Conservation (phyloP, 2,329 filamentous ascomycete genomes). For the Scedosporium dehoogii region DNA sequence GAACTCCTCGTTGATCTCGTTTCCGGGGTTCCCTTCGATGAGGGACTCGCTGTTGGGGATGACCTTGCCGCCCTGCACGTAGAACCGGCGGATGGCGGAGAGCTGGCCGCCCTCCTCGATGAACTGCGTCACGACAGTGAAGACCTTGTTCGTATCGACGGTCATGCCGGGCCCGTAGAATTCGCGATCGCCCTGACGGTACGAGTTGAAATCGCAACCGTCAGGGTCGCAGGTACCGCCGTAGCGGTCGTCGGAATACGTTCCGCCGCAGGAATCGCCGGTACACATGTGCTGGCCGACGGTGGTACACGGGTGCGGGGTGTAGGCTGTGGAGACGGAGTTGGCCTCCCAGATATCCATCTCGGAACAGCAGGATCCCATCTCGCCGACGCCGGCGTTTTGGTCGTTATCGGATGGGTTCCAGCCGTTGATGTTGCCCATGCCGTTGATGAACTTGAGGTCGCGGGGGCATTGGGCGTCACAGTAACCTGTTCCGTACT, state of each 20-base stretch:
- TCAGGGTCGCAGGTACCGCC: slow-evolving; percentile 56
- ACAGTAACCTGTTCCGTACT: slow-evolving; percentile 49
- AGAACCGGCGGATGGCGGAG: slow-evolving; percentile 46
- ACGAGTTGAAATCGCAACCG: slow-evolving; percentile 62
- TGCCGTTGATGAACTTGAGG: slow-evolving; percentile 48
- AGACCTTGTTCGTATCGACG: slow-evolving; percentile 47
- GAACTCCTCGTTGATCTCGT: slow-evolving; percentile 45
- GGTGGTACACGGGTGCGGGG: slow-evolving; percentile 54
- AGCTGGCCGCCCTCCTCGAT: slow-evolving; percentile 23
- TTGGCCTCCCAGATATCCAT: slow-evolving; percentile 44
- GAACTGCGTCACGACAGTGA: slow-evolving; percentile 62
- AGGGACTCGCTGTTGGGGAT: slow-evolving; percentile 42
- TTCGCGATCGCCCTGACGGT: slow-evolving; percentile 51
- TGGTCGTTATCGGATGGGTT: slow-evolving; percentile 37
- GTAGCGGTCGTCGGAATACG: slow-evolving; percentile 44
- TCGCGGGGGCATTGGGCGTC: slow-evolving; percentile 43
- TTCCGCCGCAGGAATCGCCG: slow-evolving; percentile 41
- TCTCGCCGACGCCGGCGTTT: slow-evolving; percentile 41
- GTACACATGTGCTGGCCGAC: slow-evolving; percentile 40
- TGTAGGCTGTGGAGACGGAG: slow-evolving; percentile 18
- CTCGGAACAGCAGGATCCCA: slow-evolving; percentile 50
- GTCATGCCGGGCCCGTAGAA: slow-evolving; percentile 50
- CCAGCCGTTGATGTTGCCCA: slow-evolving; percentile 45
- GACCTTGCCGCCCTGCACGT: slow-evolving; percentile 51
- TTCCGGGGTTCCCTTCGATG: slow-evolving; percentile 28